phyloP scores from a whole-genome alignment of 2,329 filamentous ascomycete genomes.

The Neopestalotiopsis rosae region DNA sequence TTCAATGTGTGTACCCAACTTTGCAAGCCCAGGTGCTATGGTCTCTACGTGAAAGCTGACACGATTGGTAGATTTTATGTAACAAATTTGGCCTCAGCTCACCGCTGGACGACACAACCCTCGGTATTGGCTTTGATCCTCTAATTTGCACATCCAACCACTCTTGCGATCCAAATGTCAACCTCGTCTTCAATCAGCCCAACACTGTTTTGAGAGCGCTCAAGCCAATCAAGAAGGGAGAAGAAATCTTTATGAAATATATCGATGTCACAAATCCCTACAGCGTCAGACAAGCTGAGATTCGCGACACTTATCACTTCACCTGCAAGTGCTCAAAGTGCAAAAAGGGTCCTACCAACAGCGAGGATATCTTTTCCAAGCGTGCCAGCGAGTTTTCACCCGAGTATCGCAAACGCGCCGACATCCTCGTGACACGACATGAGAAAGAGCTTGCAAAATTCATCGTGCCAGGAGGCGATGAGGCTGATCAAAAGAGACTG shows the following conservation, averaged over 20 bases:
- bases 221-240: slow-evolving; percentile 49
- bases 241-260: slow-evolving; percentile 56
- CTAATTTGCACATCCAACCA: slow-evolving; percentile 46
- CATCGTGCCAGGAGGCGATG: slow-evolving; percentile 19
- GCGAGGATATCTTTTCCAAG: slow-evolving; percentile 45
- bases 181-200: slow-evolving; percentile 52
- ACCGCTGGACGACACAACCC: slow-evolving; percentile 26
- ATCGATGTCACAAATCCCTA: slow-evolving; percentile 51
- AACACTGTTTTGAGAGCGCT: slow-evolving; percentile 47
- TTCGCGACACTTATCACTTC: slow-evolving; percentile 52
- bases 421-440: slow-evolving; percentile 25
- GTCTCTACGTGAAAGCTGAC: slow-evolving; percentile 16
- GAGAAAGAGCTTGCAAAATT: slow-evolving; percentile 22
- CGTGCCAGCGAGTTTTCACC: slow-evolving; percentile 25
- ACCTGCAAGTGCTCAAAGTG: slow-evolving; percentile 54
- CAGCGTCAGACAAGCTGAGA: slow-evolving; percentile 47
- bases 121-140: slow-evolving; percentile 33
- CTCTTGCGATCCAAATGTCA: slow-evolving; percentile 56
- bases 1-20: slow-evolving; percentile 28
- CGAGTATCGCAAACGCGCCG: slow-evolving; percentile 26
- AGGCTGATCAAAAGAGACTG: slow-evolving; percentile 25
- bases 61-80: slow-evolving; percentile 25
- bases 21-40: background rate
- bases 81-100: slow-evolving; percentile 27
- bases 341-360: slow-evolving; percentile 39